A percentile compares a stretch with the other conserved stretches of the same genome.
These are phyloP conservation scores for Boeremia lycopersici DNA, from an alignment of 2,329 filamentous ascomycete species.

Conservation along the genomic window DNA sequence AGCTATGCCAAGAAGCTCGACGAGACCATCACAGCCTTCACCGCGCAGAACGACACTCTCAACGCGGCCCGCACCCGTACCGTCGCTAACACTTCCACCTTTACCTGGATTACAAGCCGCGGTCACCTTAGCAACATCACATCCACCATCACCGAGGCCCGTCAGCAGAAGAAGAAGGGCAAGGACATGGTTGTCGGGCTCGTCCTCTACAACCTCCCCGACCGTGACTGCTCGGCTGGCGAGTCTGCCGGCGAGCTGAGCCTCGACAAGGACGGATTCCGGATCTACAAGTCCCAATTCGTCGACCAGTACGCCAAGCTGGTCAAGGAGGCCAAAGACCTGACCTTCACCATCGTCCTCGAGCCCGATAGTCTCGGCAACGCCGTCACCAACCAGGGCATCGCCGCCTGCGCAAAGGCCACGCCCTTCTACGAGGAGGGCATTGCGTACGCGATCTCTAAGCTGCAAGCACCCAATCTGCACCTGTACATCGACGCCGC, in stretches of 20 bases:
- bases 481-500: conserved; percentile 39
- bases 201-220: conserved; percentile 92
- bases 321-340: conserved; percentile 29
- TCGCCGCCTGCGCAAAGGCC: conserved; percentile 30
- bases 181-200: conserved; percentile 35
- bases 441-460: conserved; percentile 38
- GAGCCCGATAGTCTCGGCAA: conserved; percentile 39
- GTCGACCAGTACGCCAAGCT: conserved; percentile 36
- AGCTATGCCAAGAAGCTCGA: conserved; percentile 36
- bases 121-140: conserved; percentile 26
- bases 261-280: conserved; percentile 59
- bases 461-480: conserved; percentile 36
- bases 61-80: conserved; percentile 37
- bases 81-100: conserved; percentile 35
- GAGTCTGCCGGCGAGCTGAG: conserved; percentile 83
- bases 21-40: conserved; percentile 32
- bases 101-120: conserved; percentile 35
- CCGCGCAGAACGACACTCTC: conserved; percentile 30
- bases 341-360: conserved; percentile 39
- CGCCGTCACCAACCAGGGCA: conserved; percentile 34
- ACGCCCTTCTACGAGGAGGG: conserved; percentile 37
- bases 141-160: conserved; percentile 30
- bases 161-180: conserved; percentile 23
- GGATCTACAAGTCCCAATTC: conserved; percentile 37
- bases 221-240: conserved; percentile 80